phyloP scores from a whole-genome alignment of 768 basidiomycete species.

The Sarcodon aspratus region DNA sequence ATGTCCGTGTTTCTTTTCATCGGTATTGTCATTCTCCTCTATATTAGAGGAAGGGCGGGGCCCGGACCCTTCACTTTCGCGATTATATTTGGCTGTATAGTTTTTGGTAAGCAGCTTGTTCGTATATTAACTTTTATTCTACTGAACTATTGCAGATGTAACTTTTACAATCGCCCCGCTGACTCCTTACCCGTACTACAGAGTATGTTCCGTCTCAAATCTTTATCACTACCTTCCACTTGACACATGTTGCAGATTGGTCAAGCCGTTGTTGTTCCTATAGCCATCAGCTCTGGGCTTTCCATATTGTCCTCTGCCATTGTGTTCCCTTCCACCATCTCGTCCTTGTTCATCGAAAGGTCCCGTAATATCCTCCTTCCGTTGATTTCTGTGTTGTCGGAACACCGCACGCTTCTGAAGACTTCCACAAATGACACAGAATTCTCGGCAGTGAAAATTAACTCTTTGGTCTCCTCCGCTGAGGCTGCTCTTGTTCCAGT shows the following conservation, averaged over 20 bases:
- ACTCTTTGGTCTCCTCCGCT: constrained; percentile 20
- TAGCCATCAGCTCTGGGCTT: constrained; percentile 48
- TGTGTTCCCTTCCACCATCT: constrained; percentile 55
- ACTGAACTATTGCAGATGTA: constrained; percentile 32
- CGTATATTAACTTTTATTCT: background rate
- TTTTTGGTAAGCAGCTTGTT: constrained; percentile 29
- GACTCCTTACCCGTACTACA: constrained; percentile 58
- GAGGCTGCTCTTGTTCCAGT: constrained; percentile 44
- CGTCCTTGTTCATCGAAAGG: constrained; percentile 42
- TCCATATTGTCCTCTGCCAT: constrained; percentile 37
- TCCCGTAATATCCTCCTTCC: constrained; percentile 38
- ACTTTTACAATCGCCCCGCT: constrained; percentile 43
- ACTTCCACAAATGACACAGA: constrained; percentile 27
- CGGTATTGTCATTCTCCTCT: constrained; percentile 45
- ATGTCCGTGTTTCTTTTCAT: constrained; percentile 52
- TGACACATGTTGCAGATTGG: constrained; percentile 28
- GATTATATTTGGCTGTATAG: constrained; percentile 46
- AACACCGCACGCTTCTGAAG: constrained; percentile 35
- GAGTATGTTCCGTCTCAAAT: constrained; percentile 15
- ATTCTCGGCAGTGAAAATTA: constrained; percentile 29
- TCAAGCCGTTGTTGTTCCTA: constrained; percentile 38
- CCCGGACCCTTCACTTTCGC: constrained; percentile 55
- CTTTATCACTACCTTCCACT: background rate
- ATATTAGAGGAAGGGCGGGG: constrained; percentile 44
- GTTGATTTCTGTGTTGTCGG: constrained; percentile 29